Evolutionary conservation across 257 asterid genomes (phyloP), one percentile per base, ranked within the genome.

Genomic region (Ajuga chamaepitys): DNA sequence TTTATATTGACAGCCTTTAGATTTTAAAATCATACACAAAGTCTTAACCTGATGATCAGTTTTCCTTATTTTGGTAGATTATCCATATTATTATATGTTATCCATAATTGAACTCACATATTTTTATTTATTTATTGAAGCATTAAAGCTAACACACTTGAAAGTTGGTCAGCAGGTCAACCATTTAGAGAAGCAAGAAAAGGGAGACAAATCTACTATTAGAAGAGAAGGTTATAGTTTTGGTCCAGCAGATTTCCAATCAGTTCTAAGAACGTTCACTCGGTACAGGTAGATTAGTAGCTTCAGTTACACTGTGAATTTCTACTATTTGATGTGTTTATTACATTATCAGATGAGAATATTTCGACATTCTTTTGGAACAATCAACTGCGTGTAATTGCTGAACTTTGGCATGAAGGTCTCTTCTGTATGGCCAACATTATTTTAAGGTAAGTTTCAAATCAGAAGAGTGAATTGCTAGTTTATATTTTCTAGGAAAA

Each of bases 381-480:
- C n/a, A n/a, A n/a, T n/a, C n/a, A n/a, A n/a, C n/a, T n/a, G n/a
- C n/a, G 93, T 76, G 96, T 89, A 55, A 80, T 89, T 81, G 93
- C 96, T 70, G 93, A 89, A 72, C 84, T 86, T 62, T 79, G 87
- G 74, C 91, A 89, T 72, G 94, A 80, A 47, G 96, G 86, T 74
- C 82, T 86, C 70, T 86, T 89, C 71, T 90, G 83, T 76, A 72
- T 93, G 2, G 87, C 95, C 83, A 89, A 89, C 78, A 89, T 89
- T 34, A 91, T 89, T 28, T 89, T 95, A 47, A 89, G 96, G 96
- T 83, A 81, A 75, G 77, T 50, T 70, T 62, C 48, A 45, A 67
- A 51, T 46, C 61, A 24, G 8, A 26, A 45, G 65, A 20, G 41
- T 44, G 32, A 28, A 25, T 62, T 59, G 28, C 37, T 10, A n/a